Evolutionary conservation across 129 eudicot genomes (phyloP).

Genomic region (Sambucus nigra): DNA sequence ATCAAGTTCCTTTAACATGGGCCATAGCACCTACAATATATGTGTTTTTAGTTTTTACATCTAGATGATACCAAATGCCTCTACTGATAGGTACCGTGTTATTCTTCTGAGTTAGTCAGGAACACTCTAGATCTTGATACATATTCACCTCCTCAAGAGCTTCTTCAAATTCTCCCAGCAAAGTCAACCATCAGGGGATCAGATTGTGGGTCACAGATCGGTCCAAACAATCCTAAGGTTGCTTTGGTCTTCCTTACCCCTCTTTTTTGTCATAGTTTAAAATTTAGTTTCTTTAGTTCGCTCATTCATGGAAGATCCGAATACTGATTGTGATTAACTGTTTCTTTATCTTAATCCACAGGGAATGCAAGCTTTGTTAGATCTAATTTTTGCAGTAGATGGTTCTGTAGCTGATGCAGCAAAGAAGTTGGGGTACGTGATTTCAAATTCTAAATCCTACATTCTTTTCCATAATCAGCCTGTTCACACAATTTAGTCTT

Average conservation of each 20-base stretch:
- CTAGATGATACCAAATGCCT: slow-evolving; percentile 3
- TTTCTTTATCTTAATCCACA: slow-evolving; percentile 18
- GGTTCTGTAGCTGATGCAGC: too few relatives aligned
- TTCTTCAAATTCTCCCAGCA: slow-evolving; percentile 85
- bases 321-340: not conserved
- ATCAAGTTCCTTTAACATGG: not conserved
- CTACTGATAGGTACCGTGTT: slow-evolving; percentile 1
- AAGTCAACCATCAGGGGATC: slow-evolving; percentile 76
- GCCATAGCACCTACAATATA: not conserved
- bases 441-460: too few relatives aligned
- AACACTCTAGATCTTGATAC: slow-evolving; percentile 67
- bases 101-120: slow-evolving; percentile 56
- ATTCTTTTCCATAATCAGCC: too few relatives aligned
- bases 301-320: not conserved
- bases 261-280: not conserved
- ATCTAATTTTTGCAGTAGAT: too few relatives aligned
- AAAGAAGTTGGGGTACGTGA: too few relatives aligned
- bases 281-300: not conserved
- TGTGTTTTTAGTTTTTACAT: not conserved
- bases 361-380: too few relatives aligned
- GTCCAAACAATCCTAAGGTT: slow-evolving; percentile 83
- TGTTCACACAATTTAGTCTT: too few relatives aligned
- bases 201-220: slow-evolving; percentile 71
- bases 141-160: slow-evolving; percentile 92
- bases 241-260: slow-evolving; percentile 52